Evolutionary conservation across 495 filamentous ascomycete genomes (phyloP).

Genomic region (Aspergillus indologenus): DNA sequence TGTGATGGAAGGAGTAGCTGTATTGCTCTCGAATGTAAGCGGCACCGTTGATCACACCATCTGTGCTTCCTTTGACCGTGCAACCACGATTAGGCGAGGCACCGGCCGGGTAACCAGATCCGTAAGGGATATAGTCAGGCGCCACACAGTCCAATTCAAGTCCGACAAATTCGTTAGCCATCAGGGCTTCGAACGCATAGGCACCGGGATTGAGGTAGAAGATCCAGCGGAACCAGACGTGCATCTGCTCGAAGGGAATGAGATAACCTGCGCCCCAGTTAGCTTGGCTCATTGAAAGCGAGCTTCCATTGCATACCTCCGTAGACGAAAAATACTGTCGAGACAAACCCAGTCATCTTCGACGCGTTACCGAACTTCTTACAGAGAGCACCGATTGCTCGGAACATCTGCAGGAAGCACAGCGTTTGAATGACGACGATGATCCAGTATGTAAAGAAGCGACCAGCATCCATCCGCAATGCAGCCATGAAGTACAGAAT

Average conservation of each 20-base stretch:
- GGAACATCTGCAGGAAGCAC: conserved; percentile 73
- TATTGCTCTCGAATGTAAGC: conserved; percentile 65
- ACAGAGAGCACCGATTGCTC: conserved; percentile 71
- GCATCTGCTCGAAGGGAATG: conserved; percentile 73
- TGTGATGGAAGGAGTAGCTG: conserved; percentile 55
- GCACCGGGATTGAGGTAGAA: conserved; percentile 83
- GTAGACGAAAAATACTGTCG: conserved; percentile 77
- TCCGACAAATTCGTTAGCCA: conserved; percentile 84
- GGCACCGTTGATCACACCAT: conserved; percentile 54
- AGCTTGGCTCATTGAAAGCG: conserved; percentile 51
- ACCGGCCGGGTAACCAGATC: conserved; percentile 55
- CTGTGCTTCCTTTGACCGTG: conserved; percentile 63
- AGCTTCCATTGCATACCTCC: conserved; percentile 48
- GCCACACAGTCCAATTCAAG: conserved; percentile 78
- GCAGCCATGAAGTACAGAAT: conserved; percentile 79
- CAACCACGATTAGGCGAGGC: conserved; percentile 65
- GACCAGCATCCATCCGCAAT: conserved; percentile 63
- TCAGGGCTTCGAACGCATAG: conserved; percentile 83
- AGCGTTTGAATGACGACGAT: conserved; percentile 67
- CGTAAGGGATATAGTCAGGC: conserved; percentile 60
- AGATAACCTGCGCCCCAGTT: conserved; percentile 73
- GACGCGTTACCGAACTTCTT: conserved; percentile 83
- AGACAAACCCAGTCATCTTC: conserved; percentile 70
- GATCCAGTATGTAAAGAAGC: conserved; percentile 76
- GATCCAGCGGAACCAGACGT: conserved; percentile 84